Base-by-base conservation (phyloP, 2,329 filamentous ascomycete species). In the Leptodontidium sp. region DNA sequence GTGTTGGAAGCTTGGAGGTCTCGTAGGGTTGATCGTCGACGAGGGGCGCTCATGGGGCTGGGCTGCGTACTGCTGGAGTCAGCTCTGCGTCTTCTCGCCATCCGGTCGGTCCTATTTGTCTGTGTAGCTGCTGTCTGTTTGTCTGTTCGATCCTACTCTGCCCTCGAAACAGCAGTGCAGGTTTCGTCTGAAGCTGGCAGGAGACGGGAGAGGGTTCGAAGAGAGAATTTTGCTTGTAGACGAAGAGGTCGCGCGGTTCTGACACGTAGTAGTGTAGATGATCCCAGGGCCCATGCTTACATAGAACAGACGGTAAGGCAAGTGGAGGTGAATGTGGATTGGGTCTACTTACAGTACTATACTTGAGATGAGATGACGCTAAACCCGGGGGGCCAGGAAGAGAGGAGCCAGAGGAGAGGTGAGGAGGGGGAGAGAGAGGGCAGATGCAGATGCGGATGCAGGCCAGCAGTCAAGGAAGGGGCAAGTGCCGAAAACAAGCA, bases 11-110 rank as follows among this genome's bases (percentile, higher is more conserved):
- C 80, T 75, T 79, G 76, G 4, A 79, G 71, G 64, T 85, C 83
- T 78, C 82, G 82, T 70, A 83, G 75, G 69, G 79, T 81, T 71
- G 82, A 81, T 72, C 83, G 82, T 78, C 83, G 80, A 72, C 83
- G 80, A 67, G 81, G 76, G 70, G 76, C 76, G 77, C 80, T 81
- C 82, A 84, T 84, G 68, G 75, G 71, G 70, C 49, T 74, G 21
- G 75, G 76, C 74, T 78, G 77, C 74, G 76, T 77, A 70, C 75
- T 77, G 71, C 74, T 71, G 68, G 72, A 73, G 73, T 79, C 76
- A 77, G 77, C 71, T 75, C 75, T 78, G 73, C 76, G 75, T 77
- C 75, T 76, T 73, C 75, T 75, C 68, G 76, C 77, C 78, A 78
- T 79, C 47, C 40, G 59, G 49, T 24, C 14, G 9, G 49, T 52